Evolutionary conservation across 2,329 filamentous ascomycete genomes (phyloP), one percentile per base, ranked within the genome.

Genomic region (Neobulgaria alba): DNA sequence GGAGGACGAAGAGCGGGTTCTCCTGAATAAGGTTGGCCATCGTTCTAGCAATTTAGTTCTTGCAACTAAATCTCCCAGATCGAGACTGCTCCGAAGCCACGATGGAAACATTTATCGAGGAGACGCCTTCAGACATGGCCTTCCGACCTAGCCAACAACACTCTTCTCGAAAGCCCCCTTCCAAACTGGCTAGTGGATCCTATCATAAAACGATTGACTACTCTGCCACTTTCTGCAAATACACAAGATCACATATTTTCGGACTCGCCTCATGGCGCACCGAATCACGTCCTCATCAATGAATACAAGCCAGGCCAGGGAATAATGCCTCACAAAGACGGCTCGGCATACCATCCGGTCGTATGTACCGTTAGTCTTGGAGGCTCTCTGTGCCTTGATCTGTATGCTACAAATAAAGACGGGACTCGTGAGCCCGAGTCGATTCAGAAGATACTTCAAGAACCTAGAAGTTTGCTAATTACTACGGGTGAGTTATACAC

Each of bases 251-350:
- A 74, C 52, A 60, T 81, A 5, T 81, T 81, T 53, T 59, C 62
- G 14, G 59, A 68, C 15, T 85, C 88, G 37, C 85, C 85, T 4
- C 89, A 96, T 57, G 55, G 67, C 14, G 70, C 68, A 3, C 86
- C 90, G 2, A 98, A 96, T 55, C 92, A 96, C 63, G 86, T 94
- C 33, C 70, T 96, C 29, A 79, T 96, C 53, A 98, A 98, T 57
- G 89, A 95, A 61, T 98, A 96, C 61, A 71, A 72, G 1, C 78
- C 85, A 0, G 86, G 85, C 2, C 77, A 95, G 48, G 90, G 90
- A n/a, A 96, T 96, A 51, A 94, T 95, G 85, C 81, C 89, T 34
- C 90, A 96, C 61, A 92, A 95, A 69, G 90, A 98, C 61, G 92
- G 90, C 2, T 67, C 75, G 7, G 86, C 90, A 8, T 98, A 98